Conservation (phyloP, 192 early-diverging fungal genomes). For the Dissophora ornata region DNA sequence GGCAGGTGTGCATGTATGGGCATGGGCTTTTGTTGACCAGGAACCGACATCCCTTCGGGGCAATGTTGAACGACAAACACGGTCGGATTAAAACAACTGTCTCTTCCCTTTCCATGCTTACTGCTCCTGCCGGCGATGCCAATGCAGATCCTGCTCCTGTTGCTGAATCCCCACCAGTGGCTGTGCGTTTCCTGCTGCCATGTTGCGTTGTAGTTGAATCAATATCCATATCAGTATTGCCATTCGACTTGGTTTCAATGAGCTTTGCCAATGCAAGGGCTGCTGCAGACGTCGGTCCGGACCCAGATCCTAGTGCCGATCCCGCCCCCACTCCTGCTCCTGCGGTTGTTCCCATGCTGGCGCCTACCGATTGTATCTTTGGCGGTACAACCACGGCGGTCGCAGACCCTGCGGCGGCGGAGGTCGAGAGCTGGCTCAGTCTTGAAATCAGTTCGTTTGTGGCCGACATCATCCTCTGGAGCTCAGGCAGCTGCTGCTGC, state of each 20-base stretch:
- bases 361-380: not conserved
- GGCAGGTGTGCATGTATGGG: slow-evolving; percentile 45
- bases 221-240: not conserved
- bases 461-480: slow-evolving; percentile 40
- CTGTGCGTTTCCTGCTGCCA: not conserved
- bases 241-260: not conserved
- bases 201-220: not conserved
- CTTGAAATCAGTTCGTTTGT: slow-evolving; percentile 41
- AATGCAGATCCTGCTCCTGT: not conserved
- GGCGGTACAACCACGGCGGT: slow-evolving; percentile 37
- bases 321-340: slow-evolving; percentile 4
- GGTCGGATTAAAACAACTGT: slow-evolving; percentile 36
- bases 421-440: slow-evolving; percentile 30
- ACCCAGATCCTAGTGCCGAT: not conserved
- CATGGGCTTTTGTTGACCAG: slow-evolving; percentile 42
- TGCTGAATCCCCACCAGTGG: not conserved
- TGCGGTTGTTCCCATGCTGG: slow-evolving; percentile 1
- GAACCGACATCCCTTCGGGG: slow-evolving; percentile 52
- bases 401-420: slow-evolving; percentile 43
- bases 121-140: not conserved
- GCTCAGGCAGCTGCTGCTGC: slow-evolving; percentile 39
- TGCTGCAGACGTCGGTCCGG: not conserved
- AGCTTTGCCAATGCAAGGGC: slow-evolving; percentile 13
- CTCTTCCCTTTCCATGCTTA: not conserved
- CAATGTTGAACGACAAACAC: slow-evolving; percentile 50